Evolutionary conservation across 2,329 filamentous ascomycete species (phyloP).

Genomic region (Arthroderma sp.): DNA sequence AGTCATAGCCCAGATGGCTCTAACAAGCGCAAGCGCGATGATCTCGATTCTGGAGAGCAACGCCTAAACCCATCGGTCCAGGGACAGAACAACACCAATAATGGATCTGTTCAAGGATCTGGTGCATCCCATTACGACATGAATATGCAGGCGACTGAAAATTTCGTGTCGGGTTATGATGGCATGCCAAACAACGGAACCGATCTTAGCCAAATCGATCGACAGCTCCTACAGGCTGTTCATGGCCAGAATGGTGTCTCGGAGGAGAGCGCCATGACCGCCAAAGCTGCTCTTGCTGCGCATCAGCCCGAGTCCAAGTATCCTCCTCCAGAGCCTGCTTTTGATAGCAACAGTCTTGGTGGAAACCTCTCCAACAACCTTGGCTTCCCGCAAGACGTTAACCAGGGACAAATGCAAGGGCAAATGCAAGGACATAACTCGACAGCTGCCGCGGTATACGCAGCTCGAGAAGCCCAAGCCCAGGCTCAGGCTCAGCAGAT

Average conservation of each 20-base stretch:
- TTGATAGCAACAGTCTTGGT: slow-evolving; percentile 9
- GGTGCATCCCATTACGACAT: neutral
- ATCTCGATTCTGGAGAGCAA: slow-evolving; percentile 29
- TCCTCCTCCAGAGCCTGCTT: slow-evolving; percentile 18
- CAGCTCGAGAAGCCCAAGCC: slow-evolving; percentile 39
- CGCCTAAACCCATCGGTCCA: slow-evolving; percentile 16
- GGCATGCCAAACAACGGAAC: slow-evolving; percentile 24
- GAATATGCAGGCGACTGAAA: slow-evolving; percentile 15
- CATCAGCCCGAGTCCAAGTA: slow-evolving; percentile 33
- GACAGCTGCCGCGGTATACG: slow-evolving; percentile 46
- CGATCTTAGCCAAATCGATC: slow-evolving; percentile 30
- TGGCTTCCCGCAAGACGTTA: slow-evolving; percentile 28
- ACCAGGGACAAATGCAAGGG: slow-evolving; percentile 22
- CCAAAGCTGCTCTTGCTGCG: slow-evolving; percentile 34
- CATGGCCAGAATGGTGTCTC: slow-evolving; percentile 42
- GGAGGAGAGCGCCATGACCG: slow-evolving; percentile 34
- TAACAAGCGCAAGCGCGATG: slow-evolving; percentile 30
- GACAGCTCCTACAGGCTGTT: slow-evolving; percentile 36
- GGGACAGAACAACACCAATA: slow-evolving; percentile 19
- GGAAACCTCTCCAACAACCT: slow-evolving; percentile 6
- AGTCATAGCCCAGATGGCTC: slow-evolving; percentile 7
- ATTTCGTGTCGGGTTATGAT: slow-evolving; percentile 23
- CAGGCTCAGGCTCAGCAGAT: slow-evolving; percentile 19
- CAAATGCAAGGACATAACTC: slow-evolving; percentile 33
- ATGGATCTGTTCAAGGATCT: neutral